phyloP scores from a whole-genome alignment of 345 rosid species.

The Populus alba region DNA sequence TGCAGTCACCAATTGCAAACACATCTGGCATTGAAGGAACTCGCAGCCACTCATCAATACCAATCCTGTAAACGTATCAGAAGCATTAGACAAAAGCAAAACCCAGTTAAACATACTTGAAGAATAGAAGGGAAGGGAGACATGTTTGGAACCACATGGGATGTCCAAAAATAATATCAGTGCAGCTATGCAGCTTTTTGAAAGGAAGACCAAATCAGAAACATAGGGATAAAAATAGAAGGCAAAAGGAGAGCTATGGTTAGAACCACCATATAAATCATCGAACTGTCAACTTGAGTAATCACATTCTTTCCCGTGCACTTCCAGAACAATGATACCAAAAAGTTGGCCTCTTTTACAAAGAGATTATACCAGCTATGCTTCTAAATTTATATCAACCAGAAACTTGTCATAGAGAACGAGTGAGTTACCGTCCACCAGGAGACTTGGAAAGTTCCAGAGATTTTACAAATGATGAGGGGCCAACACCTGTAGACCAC shows the following conservation, averaged over 20 bases:
- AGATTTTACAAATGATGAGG: constrained; percentile 65
- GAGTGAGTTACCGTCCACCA: constrained; percentile 69
- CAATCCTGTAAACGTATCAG: constrained; percentile 51
- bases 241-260: neutral
- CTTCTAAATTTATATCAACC: neutral
- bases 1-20: constrained; percentile 91
- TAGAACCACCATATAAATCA: neutral
- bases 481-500: constrained; percentile 98
- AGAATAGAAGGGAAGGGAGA: neutral
- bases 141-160: neutral
- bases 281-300: neutral
- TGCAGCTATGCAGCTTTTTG: neutral
- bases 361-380: neutral
- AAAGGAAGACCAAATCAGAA: neutral
- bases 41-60: constrained; percentile 82
- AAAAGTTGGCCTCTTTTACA: neutral
- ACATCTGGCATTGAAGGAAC: constrained; percentile 77
- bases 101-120: neutral
- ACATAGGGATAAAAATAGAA: neutral
- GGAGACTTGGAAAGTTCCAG: constrained; percentile 80
- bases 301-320: neutral
- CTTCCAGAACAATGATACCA: neutral
- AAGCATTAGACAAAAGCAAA: neutral
- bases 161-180: neutral
- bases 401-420: neutral